These are phyloP conservation scores for Sparassis latifolia DNA, from an alignment of 1,284 basidiomycete genomes.

Conservation along the genomic window DNA sequence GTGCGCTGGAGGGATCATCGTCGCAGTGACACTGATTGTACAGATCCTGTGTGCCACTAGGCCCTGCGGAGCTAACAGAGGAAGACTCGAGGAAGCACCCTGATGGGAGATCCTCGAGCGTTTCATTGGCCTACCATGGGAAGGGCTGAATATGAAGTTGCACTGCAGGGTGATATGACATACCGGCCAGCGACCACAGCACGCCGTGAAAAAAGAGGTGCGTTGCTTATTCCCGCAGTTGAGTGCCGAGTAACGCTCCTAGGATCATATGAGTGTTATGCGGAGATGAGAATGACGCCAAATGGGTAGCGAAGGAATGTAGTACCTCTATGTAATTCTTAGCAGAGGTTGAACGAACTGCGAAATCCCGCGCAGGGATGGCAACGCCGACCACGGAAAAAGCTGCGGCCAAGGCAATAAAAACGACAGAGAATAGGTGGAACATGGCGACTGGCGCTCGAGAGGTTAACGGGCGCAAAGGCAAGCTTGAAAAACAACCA, in stretches of 20 bases:
- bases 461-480: too few species aligned
- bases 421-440: slow-evolving; percentile 36
- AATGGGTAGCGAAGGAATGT: neutral
- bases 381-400: slow-evolving; percentile 38
- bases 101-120: too few species aligned
- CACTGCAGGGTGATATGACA: slow-evolving; percentile 13
- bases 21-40: too few species aligned
- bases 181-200: slow-evolving; percentile 52
- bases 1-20: too few species aligned
- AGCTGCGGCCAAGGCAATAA: slow-evolving; percentile 42
- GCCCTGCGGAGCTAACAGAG: too few species aligned
- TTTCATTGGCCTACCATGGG: too few species aligned
- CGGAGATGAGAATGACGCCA: neutral
- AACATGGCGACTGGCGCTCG: slow-evolving; percentile 30
- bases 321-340: slow-evolving; percentile 27
- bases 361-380: slow-evolving; percentile 32
- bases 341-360: slow-evolving; percentile 36
- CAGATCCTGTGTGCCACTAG: too few species aligned
- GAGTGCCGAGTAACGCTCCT: slow-evolving; percentile 51
- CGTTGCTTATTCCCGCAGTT: slow-evolving; percentile 55
- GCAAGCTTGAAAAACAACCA: too few species aligned
- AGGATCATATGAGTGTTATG: neutral
- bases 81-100: too few species aligned
- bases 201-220: slow-evolving; percentile 58
- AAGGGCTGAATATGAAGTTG: too few species aligned